phyloP scores from a whole-genome alignment of 1,284 basidiomycete species.

The Austropuccinia psidii region DNA sequence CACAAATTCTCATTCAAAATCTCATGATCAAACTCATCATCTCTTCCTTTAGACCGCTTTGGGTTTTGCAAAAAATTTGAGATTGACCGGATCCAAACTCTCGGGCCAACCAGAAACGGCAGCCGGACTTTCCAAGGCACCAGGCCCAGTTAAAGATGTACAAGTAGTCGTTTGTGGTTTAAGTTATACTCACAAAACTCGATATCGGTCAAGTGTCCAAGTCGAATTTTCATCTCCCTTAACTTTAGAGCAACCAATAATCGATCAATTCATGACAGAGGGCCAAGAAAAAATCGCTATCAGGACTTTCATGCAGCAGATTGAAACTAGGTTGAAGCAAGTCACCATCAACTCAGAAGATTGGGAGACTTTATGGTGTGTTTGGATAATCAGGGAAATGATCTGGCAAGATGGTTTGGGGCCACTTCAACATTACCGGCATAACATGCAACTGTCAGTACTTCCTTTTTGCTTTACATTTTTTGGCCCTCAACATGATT shows the following conservation, averaged over 20 bases:
- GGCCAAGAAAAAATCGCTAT: slow-evolving; percentile 24
- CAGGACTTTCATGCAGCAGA: not conserved
- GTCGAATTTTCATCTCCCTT: slow-evolving; percentile 20
- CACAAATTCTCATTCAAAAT: not conserved
- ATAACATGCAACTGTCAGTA: slow-evolving; percentile 28
- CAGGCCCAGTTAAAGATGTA: slow-evolving; percentile 15
- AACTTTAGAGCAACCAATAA: not conserved
- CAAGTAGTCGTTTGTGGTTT: slow-evolving; percentile 25
- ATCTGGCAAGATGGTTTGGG: slow-evolving; percentile 23
- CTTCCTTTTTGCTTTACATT: not conserved
- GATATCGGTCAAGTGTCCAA: slow-evolving; percentile 22
- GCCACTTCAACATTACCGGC: slow-evolving; percentile 16
- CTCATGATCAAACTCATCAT: not conserved
- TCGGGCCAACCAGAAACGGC: slow-evolving; percentile 15
- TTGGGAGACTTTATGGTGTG: slow-evolving; percentile 29
- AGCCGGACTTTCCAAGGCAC: not conserved
- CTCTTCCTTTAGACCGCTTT: slow-evolving; percentile 7
- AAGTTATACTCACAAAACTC: slow-evolving; percentile 29
- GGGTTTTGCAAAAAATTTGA: slow-evolving; percentile 32
- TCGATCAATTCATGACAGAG: slow-evolving; percentile 18
- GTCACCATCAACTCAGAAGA: slow-evolving; percentile 30
- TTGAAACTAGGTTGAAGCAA: slow-evolving; percentile 3
- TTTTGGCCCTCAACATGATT: not conserved
- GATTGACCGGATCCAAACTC: slow-evolving; percentile 9
- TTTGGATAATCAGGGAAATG: not conserved